phyloP scores from a whole-genome alignment of 2,329 filamentous ascomycete species.

The Mycosphaerella sp. region DNA sequence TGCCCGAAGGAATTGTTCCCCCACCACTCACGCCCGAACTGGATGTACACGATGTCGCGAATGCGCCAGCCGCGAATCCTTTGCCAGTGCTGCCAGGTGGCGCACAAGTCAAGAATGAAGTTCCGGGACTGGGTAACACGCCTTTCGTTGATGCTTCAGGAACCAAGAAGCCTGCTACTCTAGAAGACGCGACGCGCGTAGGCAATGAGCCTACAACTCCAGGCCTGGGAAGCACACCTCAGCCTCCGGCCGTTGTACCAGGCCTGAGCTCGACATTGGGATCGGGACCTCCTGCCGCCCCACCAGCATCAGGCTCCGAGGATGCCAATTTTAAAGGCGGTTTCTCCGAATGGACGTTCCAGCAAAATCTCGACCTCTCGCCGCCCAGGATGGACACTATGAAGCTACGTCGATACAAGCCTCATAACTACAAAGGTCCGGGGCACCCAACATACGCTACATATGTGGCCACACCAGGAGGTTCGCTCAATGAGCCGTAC shows the following conservation, averaged over 20 bases:
- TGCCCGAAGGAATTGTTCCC: slow-evolving; percentile 1
- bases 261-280: slow-evolving; percentile 1
- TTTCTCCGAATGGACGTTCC: not conserved
- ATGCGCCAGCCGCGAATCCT: slow-evolving; percentile 3
- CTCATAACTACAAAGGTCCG: slow-evolving; percentile 20
- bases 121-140: not conserved
- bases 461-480: slow-evolving; percentile 17
- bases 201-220: not conserved
- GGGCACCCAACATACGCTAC: slow-evolving; percentile 18
- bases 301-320: not conserved
- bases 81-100: slow-evolving; percentile 2
- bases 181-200: not conserved
- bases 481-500: slow-evolving; percentile 21
- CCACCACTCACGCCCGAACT: not conserved
- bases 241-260: slow-evolving; percentile 1
- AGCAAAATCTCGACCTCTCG: slow-evolving; percentile 7
- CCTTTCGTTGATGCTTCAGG: not conserved
- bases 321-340: slow-evolving; percentile 2
- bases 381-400: slow-evolving; percentile 11
- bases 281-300: not conserved
- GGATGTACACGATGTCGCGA: not conserved
- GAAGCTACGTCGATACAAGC: slow-evolving; percentile 13
- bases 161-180: not conserved
- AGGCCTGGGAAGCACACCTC: slow-evolving; percentile 1
- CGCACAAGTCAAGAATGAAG: not conserved